phyloP scores from a whole-genome alignment of 164 flowering plant species.

The Nymphaea thermarum region DNA sequence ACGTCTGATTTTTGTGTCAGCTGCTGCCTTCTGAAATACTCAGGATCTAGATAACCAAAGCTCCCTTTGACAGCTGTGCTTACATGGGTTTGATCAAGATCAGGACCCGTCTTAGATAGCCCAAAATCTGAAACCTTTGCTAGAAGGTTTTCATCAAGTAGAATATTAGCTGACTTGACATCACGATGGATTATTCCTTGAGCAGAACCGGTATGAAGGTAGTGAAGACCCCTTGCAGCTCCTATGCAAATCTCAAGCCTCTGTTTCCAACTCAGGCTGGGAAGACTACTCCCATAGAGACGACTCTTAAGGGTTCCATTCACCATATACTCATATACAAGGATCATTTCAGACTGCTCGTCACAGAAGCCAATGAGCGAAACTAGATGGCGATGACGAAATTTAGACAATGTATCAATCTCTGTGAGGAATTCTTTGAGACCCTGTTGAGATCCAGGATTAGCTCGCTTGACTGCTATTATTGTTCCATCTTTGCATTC shows the following conservation, averaged over 20 bases:
- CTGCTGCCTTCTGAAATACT: conserved; percentile 63
- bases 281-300: conserved; percentile 45
- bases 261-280: conserved; percentile 57
- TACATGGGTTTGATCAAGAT: conserved; percentile 62
- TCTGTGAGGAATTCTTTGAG: conserved; percentile 71
- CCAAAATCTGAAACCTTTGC: conserved; percentile 94
- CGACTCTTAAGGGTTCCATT: conserved; percentile 67
- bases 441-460: conserved; percentile 43
- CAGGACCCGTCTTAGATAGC: conserved; percentile 71
- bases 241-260: conserved; percentile 81
- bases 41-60: conserved; percentile 88
- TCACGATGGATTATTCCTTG: conserved; percentile 83
- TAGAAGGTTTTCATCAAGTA: conserved; percentile 63
- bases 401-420: conserved; percentile 69
- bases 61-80: conserved; percentile 88
- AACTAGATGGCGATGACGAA: conserved; percentile 79
- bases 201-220: conserved; percentile 73
- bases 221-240: conserved; percentile 77
- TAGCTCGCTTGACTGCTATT: conserved; percentile 80
- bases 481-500: conserved; percentile 37
- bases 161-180: conserved; percentile 79
- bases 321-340: conserved; percentile 76
- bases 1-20: conserved; percentile 85
- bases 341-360: conserved; percentile 60
- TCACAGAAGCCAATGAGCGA: conserved; percentile 79